These are phyloP conservation scores for Solanum rostratum DNA, from an alignment of 257 asterid species.

Conservation along the genomic window DNA sequence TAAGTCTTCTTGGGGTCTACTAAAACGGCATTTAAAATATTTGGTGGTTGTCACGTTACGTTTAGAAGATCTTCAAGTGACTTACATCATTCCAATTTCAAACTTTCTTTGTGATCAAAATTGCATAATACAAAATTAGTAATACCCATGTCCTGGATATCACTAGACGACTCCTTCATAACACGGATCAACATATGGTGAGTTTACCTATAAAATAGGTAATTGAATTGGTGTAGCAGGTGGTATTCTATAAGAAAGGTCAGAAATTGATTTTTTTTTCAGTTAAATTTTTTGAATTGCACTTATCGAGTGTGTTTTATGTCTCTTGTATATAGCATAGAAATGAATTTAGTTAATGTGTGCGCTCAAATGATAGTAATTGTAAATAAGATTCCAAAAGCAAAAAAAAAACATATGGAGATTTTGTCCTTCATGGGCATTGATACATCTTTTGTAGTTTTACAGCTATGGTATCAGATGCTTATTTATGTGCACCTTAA, in stretches of 20 bases:
- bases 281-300: too few relatives aligned
- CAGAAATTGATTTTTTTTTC: too few relatives aligned
- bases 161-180: not conserved
- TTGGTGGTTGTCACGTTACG: conserved; percentile 1
- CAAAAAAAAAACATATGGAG: not conserved
- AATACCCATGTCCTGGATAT: not conserved
- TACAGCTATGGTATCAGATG: fast-evolving
- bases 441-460: not conserved
- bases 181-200: not conserved
- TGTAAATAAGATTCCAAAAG: too few relatives aligned
- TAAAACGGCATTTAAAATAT: not conserved
- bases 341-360: too few relatives aligned
- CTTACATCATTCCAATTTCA: not conserved
- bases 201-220: too few relatives aligned
- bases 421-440: not conserved
- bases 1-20: not conserved
- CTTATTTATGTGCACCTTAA: not conserved
- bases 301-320: too few relatives aligned
- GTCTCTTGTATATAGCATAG: too few relatives aligned
- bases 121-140: not conserved
- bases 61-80: not conserved
- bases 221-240: too few relatives aligned
- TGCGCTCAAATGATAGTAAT: too few relatives aligned
- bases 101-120: not conserved
- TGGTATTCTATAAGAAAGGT: too few relatives aligned